These are phyloP conservation scores for Pseudoturritis turrita DNA, from an alignment of 345 rosid species.

Conservation along the genomic window DNA sequence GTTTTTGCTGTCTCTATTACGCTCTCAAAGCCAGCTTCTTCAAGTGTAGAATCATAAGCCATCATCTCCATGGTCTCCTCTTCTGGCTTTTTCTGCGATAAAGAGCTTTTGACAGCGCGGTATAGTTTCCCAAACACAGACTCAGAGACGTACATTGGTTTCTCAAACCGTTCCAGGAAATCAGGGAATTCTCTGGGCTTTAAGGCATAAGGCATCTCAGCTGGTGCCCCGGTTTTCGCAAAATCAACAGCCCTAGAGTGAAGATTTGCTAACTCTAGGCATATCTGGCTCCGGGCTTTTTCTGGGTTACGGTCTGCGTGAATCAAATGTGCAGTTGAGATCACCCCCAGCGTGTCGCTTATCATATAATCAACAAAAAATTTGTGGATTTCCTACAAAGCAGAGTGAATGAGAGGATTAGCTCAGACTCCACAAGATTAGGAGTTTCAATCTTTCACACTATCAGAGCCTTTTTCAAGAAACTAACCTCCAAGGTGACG, in stretches of 20 bases:
- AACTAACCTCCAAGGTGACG: conserved; percentile 71
- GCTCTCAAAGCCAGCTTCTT: conserved; percentile 57
- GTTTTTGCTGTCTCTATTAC: conserved; percentile 43
- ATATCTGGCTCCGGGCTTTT: conserved; percentile 64
- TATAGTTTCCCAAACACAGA: conserved; percentile 79
- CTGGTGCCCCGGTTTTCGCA: conserved; percentile 92
- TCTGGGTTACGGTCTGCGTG: conserved; percentile 82
- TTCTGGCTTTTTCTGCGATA: conserved; percentile 25
- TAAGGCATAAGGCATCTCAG: conserved; percentile 76
- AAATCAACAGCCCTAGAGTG: conserved; percentile 97
- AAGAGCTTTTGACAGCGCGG: conserved; percentile 43
- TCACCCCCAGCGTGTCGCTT: conserved; percentile 80
- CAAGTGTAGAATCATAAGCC: conserved; percentile 61
- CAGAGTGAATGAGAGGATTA: conserved; percentile 11
- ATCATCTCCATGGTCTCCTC: conserved; percentile 37
- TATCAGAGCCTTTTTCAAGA: background rate
- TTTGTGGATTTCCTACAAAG: conserved; percentile 73
- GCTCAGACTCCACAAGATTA: conserved; percentile 1
- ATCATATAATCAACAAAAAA: conserved; percentile 90
- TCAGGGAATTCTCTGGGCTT: conserved; percentile 89
- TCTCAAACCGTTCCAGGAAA: conserved; percentile 75
- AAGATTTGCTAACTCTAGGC: conserved; percentile 73
- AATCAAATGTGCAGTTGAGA: conserved; percentile 87
- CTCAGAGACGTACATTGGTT: conserved; percentile 51
- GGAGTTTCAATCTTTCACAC: background rate